Conservation (phyloP, 257 asterid species). For the Rhazya stricta region DNA sequence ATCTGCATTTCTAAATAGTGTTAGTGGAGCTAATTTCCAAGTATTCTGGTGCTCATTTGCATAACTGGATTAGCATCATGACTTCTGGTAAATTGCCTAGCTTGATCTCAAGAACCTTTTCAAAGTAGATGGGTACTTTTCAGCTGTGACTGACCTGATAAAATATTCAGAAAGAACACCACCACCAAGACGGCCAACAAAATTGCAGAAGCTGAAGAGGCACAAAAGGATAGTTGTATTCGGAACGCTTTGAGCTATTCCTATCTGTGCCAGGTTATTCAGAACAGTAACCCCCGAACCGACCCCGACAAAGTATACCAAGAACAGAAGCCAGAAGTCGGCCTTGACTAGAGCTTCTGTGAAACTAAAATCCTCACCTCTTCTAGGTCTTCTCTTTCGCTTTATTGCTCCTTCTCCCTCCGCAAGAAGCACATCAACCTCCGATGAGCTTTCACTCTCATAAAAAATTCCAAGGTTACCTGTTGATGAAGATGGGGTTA, state of each 20-base stretch:
- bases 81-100: background rate
- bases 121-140: background rate
- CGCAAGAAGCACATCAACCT: slow-evolving; percentile 55
- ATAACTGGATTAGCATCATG: background rate
- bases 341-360: slow-evolving; percentile 59
- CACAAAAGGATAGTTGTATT: slow-evolving; percentile 54
- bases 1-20: background rate
- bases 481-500: slow-evolving; percentile 35
- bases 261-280: slow-evolving; percentile 72
- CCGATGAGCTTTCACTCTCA: slow-evolving; percentile 35
- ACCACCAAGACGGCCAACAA: slow-evolving; percentile 74
- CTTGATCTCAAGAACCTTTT: background rate
- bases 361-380: slow-evolving; percentile 64
- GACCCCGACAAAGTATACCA: slow-evolving; percentile 63
- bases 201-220: slow-evolving; percentile 67
- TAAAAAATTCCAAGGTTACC: slow-evolving; percentile 28
- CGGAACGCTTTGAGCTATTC: slow-evolving; percentile 48
- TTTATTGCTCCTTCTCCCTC: slow-evolving; percentile 57
- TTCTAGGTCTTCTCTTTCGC: slow-evolving; percentile 55
- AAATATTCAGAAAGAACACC: slow-evolving; percentile 59
- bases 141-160: slow-evolving; percentile 43
- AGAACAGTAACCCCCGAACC: slow-evolving; percentile 74
- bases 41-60: background rate
- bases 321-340: slow-evolving; percentile 71
- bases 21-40: background rate